Conservation (phyloP, 768 basidiomycete species). For the Tephrocybe sp. region DNA sequence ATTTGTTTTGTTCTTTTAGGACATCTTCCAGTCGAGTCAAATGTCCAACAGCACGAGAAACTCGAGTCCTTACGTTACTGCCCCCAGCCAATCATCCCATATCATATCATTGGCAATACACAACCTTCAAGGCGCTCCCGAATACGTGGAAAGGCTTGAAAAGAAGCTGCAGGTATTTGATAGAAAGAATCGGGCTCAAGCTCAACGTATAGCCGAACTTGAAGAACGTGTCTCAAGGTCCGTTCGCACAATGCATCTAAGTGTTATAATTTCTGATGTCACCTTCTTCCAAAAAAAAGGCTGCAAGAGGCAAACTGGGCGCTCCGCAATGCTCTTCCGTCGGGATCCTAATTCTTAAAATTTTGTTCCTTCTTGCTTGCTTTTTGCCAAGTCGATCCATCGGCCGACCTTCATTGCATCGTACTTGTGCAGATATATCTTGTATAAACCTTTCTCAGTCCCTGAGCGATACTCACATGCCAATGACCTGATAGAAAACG, state of each 20-base stretch:
- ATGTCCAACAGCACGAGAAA: slow-evolving; percentile 6
- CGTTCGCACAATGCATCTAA: background rate
- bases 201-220: slow-evolving; percentile 26
- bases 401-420: background rate
- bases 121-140: slow-evolving; percentile 12
- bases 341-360: background rate
- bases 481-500: too few species aligned
- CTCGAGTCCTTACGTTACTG: slow-evolving; percentile 1
- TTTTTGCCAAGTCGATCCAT: background rate
- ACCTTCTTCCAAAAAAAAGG: slow-evolving; percentile 5
- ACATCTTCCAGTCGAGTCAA: slow-evolving; percentile 13
- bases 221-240: slow-evolving; percentile 26
- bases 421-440: background rate
- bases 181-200: slow-evolving; percentile 31
- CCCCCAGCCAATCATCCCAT: slow-evolving; percentile 19
- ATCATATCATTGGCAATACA: slow-evolving; percentile 18
- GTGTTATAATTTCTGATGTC: background rate
- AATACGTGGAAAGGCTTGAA: slow-evolving; percentile 36
- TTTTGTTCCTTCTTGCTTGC: background rate
- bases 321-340: background rate
- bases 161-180: slow-evolving; percentile 32
- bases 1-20: slow-evolving; percentile 1
- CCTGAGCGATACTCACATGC: background rate
- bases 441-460: background rate
- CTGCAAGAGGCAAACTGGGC: slow-evolving; percentile 6